A percentile compares a stretch with the other conserved stretches of the same genome.
These are phyloP conservation scores for Phytophthora hibernalis DNA, from an alignment of 352 stramenopile genomes.

Conservation along the genomic window DNA sequence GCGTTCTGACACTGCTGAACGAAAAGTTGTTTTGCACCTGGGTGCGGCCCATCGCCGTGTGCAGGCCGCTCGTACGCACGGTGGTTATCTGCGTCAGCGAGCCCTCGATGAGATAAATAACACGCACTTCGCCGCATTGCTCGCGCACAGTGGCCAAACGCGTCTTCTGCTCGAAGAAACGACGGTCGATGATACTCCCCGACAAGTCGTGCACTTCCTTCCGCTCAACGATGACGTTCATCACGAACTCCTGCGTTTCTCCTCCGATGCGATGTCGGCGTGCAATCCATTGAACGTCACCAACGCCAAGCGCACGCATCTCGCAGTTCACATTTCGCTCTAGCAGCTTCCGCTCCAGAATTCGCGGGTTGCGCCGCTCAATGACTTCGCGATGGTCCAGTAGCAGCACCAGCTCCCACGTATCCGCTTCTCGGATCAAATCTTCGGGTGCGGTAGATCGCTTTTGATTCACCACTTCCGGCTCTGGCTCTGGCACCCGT, in stretches of 20 bases:
- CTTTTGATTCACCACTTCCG: constrained; percentile 14
- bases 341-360: constrained; percentile 84
- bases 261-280: constrained; percentile 50
- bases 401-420: constrained; percentile 81
- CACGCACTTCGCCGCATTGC: constrained; percentile 71
- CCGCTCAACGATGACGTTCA: constrained; percentile 87
- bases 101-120: constrained; percentile 88
- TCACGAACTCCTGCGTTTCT: constrained; percentile 64
- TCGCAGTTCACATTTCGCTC: constrained; percentile 84
- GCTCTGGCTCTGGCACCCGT: constrained; percentile 23
- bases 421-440: constrained; percentile 46
- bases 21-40: constrained; percentile 88
- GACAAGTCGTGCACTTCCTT: constrained; percentile 85
- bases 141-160: constrained; percentile 53
- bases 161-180: constrained; percentile 83
- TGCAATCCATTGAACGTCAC: constrained; percentile 84
- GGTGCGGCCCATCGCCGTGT: constrained; percentile 80
- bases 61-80: constrained; percentile 59
- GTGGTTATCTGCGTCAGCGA: constrained; percentile 79
- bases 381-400: constrained; percentile 87
- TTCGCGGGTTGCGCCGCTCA: constrained; percentile 71
- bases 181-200: constrained; percentile 84
- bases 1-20: constrained; percentile 79
- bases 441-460: constrained; percentile 14
- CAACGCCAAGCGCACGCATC: constrained; percentile 75